phyloP scores from a whole-genome alignment of 768 basidiomycete genomes.

The Clavulina sp. region DNA sequence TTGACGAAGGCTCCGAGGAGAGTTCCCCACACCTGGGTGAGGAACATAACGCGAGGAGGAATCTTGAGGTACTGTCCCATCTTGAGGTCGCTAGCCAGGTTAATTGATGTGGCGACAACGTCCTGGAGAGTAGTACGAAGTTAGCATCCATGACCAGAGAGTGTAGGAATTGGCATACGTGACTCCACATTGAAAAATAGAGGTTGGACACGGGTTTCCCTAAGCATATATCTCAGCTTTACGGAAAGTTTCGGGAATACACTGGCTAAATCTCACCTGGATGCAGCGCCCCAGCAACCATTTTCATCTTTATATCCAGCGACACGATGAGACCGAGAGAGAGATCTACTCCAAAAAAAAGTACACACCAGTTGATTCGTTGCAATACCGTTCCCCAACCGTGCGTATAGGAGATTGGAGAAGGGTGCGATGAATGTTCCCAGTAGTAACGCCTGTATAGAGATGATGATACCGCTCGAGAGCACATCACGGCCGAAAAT shows the following conservation, averaged over 20 bases:
- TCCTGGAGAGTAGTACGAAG: not conserved
- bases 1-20: conserved; percentile 27
- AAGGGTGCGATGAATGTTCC: conserved; percentile 27
- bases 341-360: not conserved
- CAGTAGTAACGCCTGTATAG: conserved; percentile 5
- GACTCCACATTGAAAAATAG: conserved; percentile 25
- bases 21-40: conserved; percentile 49
- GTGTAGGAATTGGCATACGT: not conserved
- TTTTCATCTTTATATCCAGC: conserved; percentile 4
- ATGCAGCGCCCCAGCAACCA: conserved; percentile 10
- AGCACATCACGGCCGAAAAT: not conserved
- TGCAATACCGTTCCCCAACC: conserved; percentile 43
- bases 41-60: conserved; percentile 47
- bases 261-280: conserved; percentile 7
- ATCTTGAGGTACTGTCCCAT: conserved; percentile 38
- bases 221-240: conserved; percentile 39
- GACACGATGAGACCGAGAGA: not conserved
- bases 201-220: conserved; percentile 53
- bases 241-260: conserved; percentile 15
- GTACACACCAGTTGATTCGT: conserved; percentile 30
- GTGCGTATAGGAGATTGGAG: conserved; percentile 35
- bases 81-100: conserved; percentile 24
- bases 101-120: conserved; percentile 18
- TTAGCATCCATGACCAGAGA: not conserved
- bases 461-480: not conserved